Base-by-base conservation (phyloP, 176 grass and related monocot species). In the Carex myosuroides region DNA sequence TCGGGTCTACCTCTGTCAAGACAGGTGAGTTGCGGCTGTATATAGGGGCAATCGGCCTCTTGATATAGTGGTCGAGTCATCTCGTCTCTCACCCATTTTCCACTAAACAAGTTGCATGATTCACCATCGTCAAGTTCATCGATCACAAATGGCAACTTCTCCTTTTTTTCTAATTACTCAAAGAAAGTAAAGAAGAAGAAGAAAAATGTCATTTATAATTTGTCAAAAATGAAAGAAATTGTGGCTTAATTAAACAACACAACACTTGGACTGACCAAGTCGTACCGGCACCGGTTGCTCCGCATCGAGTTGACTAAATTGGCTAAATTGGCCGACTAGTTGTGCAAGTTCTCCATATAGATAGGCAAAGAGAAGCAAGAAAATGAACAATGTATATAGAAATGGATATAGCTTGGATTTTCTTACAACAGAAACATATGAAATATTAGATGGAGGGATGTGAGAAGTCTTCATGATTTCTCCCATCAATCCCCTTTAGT, bases 21-120 rank as follows among this genome's bases (percentile, higher is more conserved):
- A 85, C 92, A 93, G 7, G 92, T 95, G 39, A 98, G 79, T 89
- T 95, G 92, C 74, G 95, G 89, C n/a, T 65, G 95, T 85, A 98
- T 93, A 86, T 95, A 98, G 55, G 92, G 92, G 63, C 92, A 95
- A 0, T 90, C 89, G 13, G 58, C 70, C 84, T 98, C 95, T 29
- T 85, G 55, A 82, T 95, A 98, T 56, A 87, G 79, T 21, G 92
- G 92, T 79, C 82, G 91, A 9, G 24, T 62, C 13, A 7, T 55
- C 60, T 85, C 84, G 52, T 94, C 92, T 22, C 53, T 64, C 14
- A 87, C 91, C 92, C 92, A 98, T 22, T 69, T 89, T 2, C 95
- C 95, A 0, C 52, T 84, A 83, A 95, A 95, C 72, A 93, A 30
- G 66, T 95, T 81, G 85, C 95, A 98, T 44, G 64, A 65, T 29